Base-by-base conservation (phyloP, 805 yeast species). In the Saccharomycopsis fibuligera region DNA sequence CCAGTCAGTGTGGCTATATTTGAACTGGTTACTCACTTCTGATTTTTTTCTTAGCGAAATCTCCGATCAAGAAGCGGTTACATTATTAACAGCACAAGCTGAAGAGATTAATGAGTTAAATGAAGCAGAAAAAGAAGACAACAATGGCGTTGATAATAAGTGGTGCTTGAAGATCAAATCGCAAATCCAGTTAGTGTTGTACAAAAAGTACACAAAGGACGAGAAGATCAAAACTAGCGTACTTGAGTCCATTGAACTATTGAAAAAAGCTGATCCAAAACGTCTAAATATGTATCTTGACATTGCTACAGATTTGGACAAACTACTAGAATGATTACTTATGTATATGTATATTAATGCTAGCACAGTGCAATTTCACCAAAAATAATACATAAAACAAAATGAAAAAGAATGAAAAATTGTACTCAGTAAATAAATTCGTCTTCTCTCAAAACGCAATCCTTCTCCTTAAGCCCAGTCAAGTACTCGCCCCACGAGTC, bases 1-100 rank as follows among this genome's bases (percentile, higher is more conserved):
- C 60, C 90, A 95, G 39, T 86, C 96, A 0, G 84, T 87, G 0
- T 93, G 98, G 97, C 72, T 85, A 1, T 93, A 90, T 61, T 72
- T 87, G 50, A 76, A 81, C 45, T 93, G 98, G 98, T 68, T 91
- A 21, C 60, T 78, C 5, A 68, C 73, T 5, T 73, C 73, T 33
- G 62, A 62, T 10, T 65, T 75, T 30, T 67, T 77, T 31, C 59
- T 61, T 24, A 4, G 48, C 52, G 46, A 8, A 5, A 23, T 4
- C 14, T 17, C 3, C 58, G 62, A 78, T 6, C 53, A 65, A 22
- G 63, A 67, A 5, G 49, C 59, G 0, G 54, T 57, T 4, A 50
- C 56, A 1, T 45, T 68, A 35, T 39, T 57, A 17, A 49, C 21
- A n/a, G 64, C 60, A 1, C 64, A 68, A 19, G 70, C 70, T 46